These are phyloP conservation scores for Magnaporthiopsis rhizophila DNA, from an alignment of 2,329 filamentous ascomycete species.

Conservation along the genomic window DNA sequence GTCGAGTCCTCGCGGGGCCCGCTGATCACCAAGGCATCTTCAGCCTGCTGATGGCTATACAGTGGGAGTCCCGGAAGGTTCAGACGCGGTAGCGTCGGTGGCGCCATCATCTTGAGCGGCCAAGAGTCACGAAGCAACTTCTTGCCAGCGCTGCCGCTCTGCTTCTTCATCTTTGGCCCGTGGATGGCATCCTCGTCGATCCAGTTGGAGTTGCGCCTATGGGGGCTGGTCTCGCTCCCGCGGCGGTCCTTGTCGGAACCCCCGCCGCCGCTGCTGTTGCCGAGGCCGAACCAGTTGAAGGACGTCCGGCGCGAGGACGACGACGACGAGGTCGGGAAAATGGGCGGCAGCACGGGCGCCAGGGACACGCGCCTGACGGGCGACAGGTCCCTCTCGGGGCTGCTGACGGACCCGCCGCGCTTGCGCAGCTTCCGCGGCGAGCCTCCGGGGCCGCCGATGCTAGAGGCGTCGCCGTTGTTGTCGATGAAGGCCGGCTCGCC, in stretches of 20 bases:
- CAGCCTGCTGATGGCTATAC: background rate
- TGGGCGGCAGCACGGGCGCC: conserved; percentile 16
- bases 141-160: conserved; percentile 16
- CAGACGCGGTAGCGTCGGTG: conserved; percentile 28
- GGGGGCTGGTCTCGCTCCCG: conserved; percentile 7
- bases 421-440: conserved; percentile 16
- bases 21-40: background rate
- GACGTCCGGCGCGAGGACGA: conserved; percentile 9
- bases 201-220: conserved; percentile 29
- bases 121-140: conserved; percentile 18
- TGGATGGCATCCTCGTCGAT: conserved; percentile 44
- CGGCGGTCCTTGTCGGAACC: conserved; percentile 13
- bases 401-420: conserved; percentile 11
- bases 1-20: background rate
- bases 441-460: conserved; percentile 6
- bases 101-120: conserved; percentile 17
- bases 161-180: conserved; percentile 32
- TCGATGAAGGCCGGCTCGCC: conserved; percentile 4
- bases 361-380: conserved; percentile 13
- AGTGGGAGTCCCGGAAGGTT: conserved; percentile 1
- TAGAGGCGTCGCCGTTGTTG: conserved; percentile 1
- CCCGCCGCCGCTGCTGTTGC: background rate
- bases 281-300: conserved; percentile 6
- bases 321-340: conserved; percentile 10
- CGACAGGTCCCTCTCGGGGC: background rate